Percentiles rank a stretch among this genome's conserved stretches.
phyloP scores from a whole-genome alignment of 352 stramenopile species.

The Paralagenidium karlingii region DNA sequence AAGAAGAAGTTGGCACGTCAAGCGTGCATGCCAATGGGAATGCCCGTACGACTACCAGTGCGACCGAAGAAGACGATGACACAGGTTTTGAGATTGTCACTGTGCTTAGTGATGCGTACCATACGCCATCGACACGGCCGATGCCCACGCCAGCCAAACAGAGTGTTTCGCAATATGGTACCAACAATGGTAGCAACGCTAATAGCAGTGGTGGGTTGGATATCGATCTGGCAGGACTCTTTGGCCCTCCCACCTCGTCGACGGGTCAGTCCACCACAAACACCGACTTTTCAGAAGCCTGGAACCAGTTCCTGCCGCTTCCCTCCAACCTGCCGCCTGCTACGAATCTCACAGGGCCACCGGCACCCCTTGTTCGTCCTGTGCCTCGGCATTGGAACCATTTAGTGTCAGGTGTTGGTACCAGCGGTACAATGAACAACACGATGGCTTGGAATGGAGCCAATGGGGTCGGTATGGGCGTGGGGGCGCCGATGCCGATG shows the following conservation, averaged over 20 bases:
- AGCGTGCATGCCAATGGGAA: no score
- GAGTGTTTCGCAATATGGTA: not conserved
- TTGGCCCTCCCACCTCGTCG: not conserved
- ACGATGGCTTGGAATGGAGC: not conserved
- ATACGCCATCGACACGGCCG: slow-evolving; percentile 18
- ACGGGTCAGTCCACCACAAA: no score
- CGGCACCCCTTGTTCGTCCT: slow-evolving; percentile 52
- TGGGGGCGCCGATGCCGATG: not conserved
- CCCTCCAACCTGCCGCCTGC: no score
- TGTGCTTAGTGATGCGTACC: not conserved
- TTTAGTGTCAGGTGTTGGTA: slow-evolving; percentile 4
- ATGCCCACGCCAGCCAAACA: slow-evolving; percentile 6
- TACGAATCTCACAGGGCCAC: no score
- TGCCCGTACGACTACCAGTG: not conserved
- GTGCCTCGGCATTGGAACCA: not conserved
- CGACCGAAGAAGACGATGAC: not conserved
- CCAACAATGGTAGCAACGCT: not conserved
- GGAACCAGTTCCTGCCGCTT: no score
- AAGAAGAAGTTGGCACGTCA: no score
- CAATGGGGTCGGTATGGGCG: slow-evolving; percentile 5
- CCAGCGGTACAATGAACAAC: slow-evolving; percentile 1
- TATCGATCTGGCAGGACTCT: not conserved
- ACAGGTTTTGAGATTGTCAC: slow-evolving; percentile 1
- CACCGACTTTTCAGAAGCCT: no score
- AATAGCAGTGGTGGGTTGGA: not conserved